Conservation (phyloP, 108 stramenopile species). For the Stephanodiscus minutulus region DNA sequence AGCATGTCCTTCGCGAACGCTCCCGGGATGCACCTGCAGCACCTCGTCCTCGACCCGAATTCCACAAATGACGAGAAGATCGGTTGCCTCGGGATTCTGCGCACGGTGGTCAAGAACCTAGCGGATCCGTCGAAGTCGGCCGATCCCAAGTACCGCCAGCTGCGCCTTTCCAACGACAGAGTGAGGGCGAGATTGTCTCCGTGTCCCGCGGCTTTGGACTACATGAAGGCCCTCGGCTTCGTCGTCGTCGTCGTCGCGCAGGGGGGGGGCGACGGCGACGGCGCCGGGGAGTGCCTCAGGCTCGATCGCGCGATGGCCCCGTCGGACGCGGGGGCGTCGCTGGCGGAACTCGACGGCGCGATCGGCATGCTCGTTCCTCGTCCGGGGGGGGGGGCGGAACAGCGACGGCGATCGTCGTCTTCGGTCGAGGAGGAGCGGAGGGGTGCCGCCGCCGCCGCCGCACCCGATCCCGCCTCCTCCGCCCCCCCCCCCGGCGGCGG, state of each 20-base stretch:
- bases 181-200: slow-evolving; percentile 41
- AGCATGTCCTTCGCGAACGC: background rate
- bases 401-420: too few species aligned
- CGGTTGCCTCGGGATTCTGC: slow-evolving; percentile 50
- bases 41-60: slow-evolving; percentile 1
- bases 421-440: too few species aligned
- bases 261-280: slow-evolving; percentile 19
- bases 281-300: slow-evolving; percentile 4
- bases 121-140: slow-evolving; percentile 56
- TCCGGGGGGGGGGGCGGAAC: too few species aligned
- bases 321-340: slow-evolving; percentile 29
- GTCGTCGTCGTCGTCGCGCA: background rate
- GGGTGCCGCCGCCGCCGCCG: slow-evolving; percentile 5
- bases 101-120: slow-evolving; percentile 65
- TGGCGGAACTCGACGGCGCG: slow-evolving; percentile 40
- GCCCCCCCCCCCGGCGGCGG: slow-evolving; percentile 3
- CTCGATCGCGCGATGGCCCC: slow-evolving; percentile 7
- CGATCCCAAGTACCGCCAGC: slow-evolving; percentile 58
- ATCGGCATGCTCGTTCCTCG: slow-evolving; percentile 35
- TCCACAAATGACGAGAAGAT: background rate
- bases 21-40: background rate
- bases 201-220: slow-evolving; percentile 39
- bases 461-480: slow-evolving; percentile 1
- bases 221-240: slow-evolving; percentile 54
- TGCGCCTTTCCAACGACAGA: slow-evolving; percentile 62